phyloP scores from a whole-genome alignment of 805 yeast species.

The Brettanomyces naardenensis region DNA sequence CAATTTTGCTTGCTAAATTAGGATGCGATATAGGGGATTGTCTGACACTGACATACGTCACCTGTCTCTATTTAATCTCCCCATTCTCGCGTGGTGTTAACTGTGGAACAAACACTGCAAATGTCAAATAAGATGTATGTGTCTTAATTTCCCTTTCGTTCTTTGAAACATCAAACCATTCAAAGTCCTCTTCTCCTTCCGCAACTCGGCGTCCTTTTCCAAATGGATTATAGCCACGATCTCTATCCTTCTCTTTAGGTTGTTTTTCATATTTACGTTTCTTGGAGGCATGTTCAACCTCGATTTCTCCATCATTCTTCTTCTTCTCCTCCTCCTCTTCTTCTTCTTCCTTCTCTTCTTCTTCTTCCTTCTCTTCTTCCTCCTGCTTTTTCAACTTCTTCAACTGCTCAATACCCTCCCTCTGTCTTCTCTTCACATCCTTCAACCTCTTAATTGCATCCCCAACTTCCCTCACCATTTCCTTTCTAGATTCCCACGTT shows the following conservation, averaged over 20 bases:
- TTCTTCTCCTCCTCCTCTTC: slow-evolving; percentile 12
- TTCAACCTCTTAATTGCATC: slow-evolving; percentile 75
- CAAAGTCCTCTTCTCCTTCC: slow-evolving; percentile 77
- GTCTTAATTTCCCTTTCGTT: slow-evolving; percentile 81
- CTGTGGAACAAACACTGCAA: slow-evolving; percentile 49
- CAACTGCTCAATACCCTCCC: slow-evolving; percentile 50
- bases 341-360: slow-evolving; percentile 4
- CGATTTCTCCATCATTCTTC: slow-evolving; percentile 50
- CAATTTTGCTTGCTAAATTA: too few species aligned
- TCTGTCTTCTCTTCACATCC: slow-evolving; percentile 69
- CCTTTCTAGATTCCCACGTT: slow-evolving; percentile 81
- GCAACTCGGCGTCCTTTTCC: slow-evolving; percentile 79
- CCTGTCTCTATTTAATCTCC: too few species aligned
- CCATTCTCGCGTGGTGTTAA: too few species aligned
- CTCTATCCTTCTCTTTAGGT: slow-evolving; percentile 18
- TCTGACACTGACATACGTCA: too few species aligned
- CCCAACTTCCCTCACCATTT: slow-evolving; percentile 72
- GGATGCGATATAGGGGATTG: too few species aligned
- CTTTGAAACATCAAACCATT: slow-evolving; percentile 82
- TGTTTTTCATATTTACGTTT: slow-evolving; percentile 6
- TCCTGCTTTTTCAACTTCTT: slow-evolving; percentile 10
- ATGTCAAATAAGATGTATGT: slow-evolving; percentile 90
- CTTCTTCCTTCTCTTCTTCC: slow-evolving; percentile 12
- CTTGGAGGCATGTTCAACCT: slow-evolving; percentile 28
- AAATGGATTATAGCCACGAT: slow-evolving; percentile 76